phyloP scores from a whole-genome alignment of 345 rosid species.

The Heritiera littoralis region DNA sequence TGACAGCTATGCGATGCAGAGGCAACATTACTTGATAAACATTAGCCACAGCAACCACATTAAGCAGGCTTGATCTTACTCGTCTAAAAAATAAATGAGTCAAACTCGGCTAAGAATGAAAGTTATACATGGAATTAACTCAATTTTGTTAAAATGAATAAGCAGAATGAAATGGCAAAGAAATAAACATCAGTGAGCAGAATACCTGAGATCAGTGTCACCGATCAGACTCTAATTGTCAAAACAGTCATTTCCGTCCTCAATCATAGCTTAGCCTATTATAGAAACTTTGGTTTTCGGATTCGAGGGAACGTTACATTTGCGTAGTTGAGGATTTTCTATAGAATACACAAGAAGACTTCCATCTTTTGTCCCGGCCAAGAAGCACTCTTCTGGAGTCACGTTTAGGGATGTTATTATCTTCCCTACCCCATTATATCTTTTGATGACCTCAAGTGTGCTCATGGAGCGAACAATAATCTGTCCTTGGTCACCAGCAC shows the following conservation, averaged over 20 bases:
- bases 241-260: constrained; percentile 17
- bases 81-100: too few relatives aligned
- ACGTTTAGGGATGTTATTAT: constrained; percentile 73
- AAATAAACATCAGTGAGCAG: constrained; percentile 10
- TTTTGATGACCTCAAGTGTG: constrained; percentile 74
- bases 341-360: constrained; percentile 86
- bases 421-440: constrained; percentile 80
- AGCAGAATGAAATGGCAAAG: background rate
- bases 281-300: constrained; percentile 49
- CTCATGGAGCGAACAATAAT: constrained; percentile 87
- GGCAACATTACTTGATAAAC: background rate
- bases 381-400: constrained; percentile 88
- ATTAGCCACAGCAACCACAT: background rate
- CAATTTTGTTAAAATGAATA: background rate
- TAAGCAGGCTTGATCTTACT: background rate
- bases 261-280: constrained; percentile 35
- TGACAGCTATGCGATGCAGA: background rate
- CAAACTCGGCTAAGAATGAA: background rate
- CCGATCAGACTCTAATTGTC: constrained; percentile 15
- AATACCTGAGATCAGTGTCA: constrained; percentile 33
- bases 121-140: background rate
- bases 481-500: constrained; percentile 97
- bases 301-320: constrained; percentile 44
- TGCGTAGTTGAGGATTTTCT: constrained; percentile 76
- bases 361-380: constrained; percentile 97